Conservation (phyloP, 305 asterid genomes). For the Petunia hybrid region DNA sequence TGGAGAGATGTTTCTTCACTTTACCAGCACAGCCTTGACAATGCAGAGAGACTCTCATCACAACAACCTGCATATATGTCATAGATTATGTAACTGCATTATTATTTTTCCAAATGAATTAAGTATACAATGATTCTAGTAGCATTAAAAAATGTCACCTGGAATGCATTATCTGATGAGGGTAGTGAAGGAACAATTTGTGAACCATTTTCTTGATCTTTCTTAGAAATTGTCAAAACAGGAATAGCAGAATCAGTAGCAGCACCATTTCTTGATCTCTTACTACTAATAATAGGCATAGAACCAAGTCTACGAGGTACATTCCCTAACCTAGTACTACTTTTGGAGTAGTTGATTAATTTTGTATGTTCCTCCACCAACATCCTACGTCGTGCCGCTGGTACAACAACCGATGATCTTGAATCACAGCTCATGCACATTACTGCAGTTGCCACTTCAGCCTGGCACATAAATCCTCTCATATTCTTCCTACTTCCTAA, state of each 20-base stretch:
- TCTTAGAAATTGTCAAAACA: conserved; percentile 28
- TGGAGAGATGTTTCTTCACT: conserved; percentile 77
- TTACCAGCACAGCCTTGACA: conserved; percentile 91
- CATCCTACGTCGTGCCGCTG: conserved; percentile 31
- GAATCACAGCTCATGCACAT: conserved; percentile 59
- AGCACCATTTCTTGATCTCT: conserved; percentile 33
- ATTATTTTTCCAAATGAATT: neutral
- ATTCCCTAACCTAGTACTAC: conserved; percentile 45
- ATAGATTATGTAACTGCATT: neutral
- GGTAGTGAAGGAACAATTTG: conserved; percentile 43
- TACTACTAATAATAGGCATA: conserved; percentile 12
- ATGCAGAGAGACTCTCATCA: conserved; percentile 84
- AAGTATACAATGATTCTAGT: neutral
- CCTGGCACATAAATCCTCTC: conserved; percentile 74
- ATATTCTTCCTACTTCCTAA: conserved; percentile 52
- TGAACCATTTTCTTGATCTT: conserved; percentile 39
- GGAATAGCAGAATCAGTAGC: conserved; percentile 33
- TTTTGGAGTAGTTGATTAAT: conserved; percentile 37
- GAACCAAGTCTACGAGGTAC: conserved; percentile 24
- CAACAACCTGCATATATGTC: conserved; percentile 62
- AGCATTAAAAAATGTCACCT: conserved; percentile 36
- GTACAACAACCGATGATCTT: conserved; percentile 48
- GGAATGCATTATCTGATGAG: conserved; percentile 46
- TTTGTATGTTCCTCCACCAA: conserved; percentile 38
- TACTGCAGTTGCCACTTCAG: conserved; percentile 56